phyloP scores from a whole-genome alignment of 23 red algal genomes.

The Chondrus crispus region DNA sequence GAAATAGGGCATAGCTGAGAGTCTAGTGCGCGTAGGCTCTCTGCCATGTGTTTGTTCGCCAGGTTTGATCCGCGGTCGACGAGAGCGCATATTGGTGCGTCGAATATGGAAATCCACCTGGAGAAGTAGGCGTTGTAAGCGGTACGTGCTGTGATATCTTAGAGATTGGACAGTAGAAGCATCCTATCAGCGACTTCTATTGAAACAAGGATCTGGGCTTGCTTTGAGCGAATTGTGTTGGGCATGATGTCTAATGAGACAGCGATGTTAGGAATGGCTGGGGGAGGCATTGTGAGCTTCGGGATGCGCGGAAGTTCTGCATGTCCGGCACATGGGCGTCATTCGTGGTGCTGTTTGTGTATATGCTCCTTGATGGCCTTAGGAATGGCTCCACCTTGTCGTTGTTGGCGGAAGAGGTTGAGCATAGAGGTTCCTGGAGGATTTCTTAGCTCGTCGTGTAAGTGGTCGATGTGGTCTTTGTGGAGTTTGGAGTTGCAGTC shows the following conservation, averaged over 20 bases:
- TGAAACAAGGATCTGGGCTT: not conserved
- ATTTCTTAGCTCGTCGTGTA: not conserved
- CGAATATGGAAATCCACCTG: conserved; percentile 7
- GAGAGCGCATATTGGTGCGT: not conserved
- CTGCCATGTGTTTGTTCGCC: not conserved
- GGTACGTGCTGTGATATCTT: not conserved
- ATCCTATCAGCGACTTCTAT: not conserved
- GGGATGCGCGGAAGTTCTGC: not conserved
- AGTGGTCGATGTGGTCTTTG: not conserved
- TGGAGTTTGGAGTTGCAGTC: not conserved
- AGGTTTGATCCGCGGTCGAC: not conserved
- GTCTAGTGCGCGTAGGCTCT: not conserved
- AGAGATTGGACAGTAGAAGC: not conserved
- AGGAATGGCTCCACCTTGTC: not conserved
- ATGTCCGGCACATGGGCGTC: not conserved
- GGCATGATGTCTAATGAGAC: conserved; percentile 5
- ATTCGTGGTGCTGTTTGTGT: not conserved
- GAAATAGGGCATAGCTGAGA: conserved; percentile 10
- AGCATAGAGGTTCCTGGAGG: not conserved
- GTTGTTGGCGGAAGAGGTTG: not conserved
- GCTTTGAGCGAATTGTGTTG: not conserved
- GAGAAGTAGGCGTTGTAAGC: not conserved
- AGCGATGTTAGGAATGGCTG: conserved; percentile 4
- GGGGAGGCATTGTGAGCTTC: not conserved
- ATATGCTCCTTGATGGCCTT: not conserved